These are phyloP conservation scores for Solanum infundibuliforme DNA, from an alignment of 257 asterid genomes.

Conservation along the genomic window DNA sequence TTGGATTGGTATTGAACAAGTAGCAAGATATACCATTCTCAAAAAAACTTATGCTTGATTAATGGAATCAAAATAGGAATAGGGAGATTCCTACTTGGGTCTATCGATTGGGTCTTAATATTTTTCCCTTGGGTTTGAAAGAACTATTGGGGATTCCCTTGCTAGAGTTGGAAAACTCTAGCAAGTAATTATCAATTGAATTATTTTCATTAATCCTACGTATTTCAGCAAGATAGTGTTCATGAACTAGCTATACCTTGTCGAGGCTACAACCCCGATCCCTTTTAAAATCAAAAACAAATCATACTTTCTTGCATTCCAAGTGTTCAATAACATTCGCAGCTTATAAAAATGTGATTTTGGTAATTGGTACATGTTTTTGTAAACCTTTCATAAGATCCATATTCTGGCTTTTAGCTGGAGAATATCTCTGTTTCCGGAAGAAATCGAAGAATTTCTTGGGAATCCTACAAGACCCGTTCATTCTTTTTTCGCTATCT, in stretches of 20 bases:
- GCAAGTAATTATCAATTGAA: neutral
- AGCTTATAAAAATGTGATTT: neutral
- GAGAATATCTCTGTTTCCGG: neutral
- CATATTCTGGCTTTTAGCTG: neutral
- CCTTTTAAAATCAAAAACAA: neutral
- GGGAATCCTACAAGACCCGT: too few species aligned
- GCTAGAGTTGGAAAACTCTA: neutral
- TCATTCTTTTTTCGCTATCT: too few species aligned
- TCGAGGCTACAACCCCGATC: neutral
- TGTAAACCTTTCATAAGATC: neutral
- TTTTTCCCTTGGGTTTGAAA: neutral
- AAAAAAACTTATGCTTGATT: neutral
- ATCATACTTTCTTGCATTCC: neutral
- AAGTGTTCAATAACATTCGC: neutral
- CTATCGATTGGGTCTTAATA: neutral
- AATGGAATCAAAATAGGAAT: neutral
- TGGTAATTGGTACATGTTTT: neutral
- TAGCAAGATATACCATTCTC: neutral
- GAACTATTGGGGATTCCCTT: neutral
- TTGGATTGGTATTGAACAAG: neutral
- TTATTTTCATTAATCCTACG: neutral
- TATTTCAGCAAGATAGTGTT: neutral
- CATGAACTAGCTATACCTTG: neutral
- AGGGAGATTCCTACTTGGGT: neutral
- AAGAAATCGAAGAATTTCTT: too few species aligned